These are phyloP conservation scores for Pythium volutum DNA, from an alignment of 352 stramenopile species.

Conservation along the genomic window DNA sequence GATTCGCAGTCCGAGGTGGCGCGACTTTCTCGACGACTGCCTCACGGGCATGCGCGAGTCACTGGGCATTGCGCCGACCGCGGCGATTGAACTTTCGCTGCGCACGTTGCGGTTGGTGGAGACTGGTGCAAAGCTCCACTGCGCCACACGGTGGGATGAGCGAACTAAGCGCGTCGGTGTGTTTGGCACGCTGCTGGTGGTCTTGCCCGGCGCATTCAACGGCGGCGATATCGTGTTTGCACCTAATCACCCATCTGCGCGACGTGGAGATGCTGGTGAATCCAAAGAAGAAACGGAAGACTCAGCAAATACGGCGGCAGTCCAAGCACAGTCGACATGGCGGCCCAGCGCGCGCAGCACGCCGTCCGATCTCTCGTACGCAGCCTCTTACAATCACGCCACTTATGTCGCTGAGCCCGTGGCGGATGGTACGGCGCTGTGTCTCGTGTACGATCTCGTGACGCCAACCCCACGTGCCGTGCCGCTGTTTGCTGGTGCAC, in stretches of 20 bases:
- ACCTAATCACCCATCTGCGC: too few relatives aligned
- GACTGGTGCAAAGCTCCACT: background rate
- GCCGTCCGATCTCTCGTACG: background rate
- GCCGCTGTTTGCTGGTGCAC: background rate
- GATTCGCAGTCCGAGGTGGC: background rate
- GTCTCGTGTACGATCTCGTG: conserved; percentile 10
- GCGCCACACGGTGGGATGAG: background rate
- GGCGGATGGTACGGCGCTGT: background rate
- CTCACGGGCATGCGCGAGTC: background rate
- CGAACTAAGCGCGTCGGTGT: background rate
- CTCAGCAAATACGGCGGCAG: background rate
- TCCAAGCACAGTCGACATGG: background rate
- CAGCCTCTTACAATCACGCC: background rate
- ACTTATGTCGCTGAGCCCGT: background rate
- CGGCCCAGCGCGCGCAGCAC: background rate
- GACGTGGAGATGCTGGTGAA: background rate
- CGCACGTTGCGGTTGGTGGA: background rate
- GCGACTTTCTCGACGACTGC: background rate
- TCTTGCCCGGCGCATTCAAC: background rate
- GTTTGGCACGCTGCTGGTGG: background rate
- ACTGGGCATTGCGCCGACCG: background rate
- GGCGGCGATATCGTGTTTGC: background rate
- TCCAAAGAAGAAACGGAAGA: background rate
- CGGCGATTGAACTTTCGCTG: background rate
- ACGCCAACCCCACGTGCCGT: background rate